Conservation (phyloP, 1,139 yeast genomes). For the Tardiomyces digboiensis region DNA sequence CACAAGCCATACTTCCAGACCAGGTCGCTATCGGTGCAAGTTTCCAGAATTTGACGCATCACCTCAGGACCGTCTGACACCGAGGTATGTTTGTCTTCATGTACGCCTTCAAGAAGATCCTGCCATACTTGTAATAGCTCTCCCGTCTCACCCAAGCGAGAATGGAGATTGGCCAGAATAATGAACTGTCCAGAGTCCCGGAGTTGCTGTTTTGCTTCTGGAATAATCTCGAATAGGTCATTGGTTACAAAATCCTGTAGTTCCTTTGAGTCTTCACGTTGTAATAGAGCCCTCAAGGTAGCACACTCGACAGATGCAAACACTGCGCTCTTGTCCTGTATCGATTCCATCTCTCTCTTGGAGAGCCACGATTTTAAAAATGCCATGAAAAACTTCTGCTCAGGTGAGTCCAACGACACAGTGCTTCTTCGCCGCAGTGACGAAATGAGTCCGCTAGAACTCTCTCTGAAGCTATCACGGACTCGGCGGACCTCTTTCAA, state of each 20-base stretch:
- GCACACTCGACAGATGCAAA: conserved; percentile 33
- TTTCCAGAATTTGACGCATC: conserved; percentile 26
- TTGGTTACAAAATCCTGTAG: conserved; percentile 19
- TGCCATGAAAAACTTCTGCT: conserved; percentile 25
- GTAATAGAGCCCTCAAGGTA: conserved; percentile 23
- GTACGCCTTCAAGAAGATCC: neutral
- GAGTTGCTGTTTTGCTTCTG: conserved; percentile 10
- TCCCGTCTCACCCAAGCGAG: neutral
- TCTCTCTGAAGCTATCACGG: too few species aligned
- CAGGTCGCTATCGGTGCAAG: conserved; percentile 25
- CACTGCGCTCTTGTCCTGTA: conserved; percentile 24
- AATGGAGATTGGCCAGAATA: neutral
- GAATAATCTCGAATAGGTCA: conserved; percentile 20
- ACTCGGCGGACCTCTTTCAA: conserved; percentile 7
- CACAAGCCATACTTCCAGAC: conserved; percentile 38
- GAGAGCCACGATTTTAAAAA: conserved; percentile 32
- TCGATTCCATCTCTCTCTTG: conserved; percentile 22
- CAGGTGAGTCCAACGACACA: too few species aligned
- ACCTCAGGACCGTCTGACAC: conserved; percentile 15
- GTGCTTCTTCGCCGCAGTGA: too few species aligned
- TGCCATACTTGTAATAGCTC: neutral
- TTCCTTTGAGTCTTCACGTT: conserved; percentile 13
- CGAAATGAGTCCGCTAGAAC: too few species aligned
- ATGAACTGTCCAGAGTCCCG: neutral
- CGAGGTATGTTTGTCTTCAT: neutral